A percentile compares a stretch with the other conserved stretches of the same genome.
phyloP scores from a whole-genome alignment of 495 filamentous ascomycete genomes.

The Penicillium pulvis region DNA sequence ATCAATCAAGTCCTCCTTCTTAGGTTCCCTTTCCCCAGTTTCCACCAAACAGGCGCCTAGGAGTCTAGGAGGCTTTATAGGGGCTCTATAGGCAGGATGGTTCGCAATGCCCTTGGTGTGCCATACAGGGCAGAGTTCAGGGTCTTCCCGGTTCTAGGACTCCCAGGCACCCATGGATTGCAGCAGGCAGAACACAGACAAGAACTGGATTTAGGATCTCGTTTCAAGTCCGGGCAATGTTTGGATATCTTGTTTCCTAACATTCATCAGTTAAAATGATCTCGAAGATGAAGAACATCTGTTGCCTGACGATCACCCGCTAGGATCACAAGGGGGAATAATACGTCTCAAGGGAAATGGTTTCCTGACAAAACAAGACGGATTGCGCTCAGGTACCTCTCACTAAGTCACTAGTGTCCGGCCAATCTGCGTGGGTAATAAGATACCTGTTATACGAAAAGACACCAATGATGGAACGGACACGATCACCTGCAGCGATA shows the following conservation, averaged over 20 bases:
- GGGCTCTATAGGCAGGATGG: neutral
- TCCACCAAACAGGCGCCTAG: neutral
- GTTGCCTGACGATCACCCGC: constrained; percentile 39
- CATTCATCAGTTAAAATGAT: neutral
- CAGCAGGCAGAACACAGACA: neutral
- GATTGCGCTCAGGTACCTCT: constrained; percentile 11
- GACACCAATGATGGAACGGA: constrained; percentile 1
- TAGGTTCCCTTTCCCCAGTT: neutral
- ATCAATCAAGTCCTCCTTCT: neutral
- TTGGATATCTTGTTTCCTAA: neutral
- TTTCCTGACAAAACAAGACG: constrained; percentile 19
- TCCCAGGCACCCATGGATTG: constrained; percentile 19
- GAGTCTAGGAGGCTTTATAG: neutral
- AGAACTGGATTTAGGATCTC: neutral
- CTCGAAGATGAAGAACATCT: neutral
- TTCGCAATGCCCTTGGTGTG: constrained; percentile 7
- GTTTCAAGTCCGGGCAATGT: neutral
- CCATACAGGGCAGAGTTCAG: constrained; percentile 24
- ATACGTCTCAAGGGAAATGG: constrained; percentile 11
- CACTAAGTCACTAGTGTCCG: neutral
- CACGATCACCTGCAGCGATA: constrained; percentile 23
- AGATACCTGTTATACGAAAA: constrained; percentile 6
- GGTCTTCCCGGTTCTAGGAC: constrained; percentile 6
- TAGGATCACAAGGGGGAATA: constrained; percentile 23
- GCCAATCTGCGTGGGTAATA: constrained; percentile 1